phyloP scores from a whole-genome alignment of 2,329 filamentous ascomycete genomes.

The Xylariaceae sp. region DNA sequence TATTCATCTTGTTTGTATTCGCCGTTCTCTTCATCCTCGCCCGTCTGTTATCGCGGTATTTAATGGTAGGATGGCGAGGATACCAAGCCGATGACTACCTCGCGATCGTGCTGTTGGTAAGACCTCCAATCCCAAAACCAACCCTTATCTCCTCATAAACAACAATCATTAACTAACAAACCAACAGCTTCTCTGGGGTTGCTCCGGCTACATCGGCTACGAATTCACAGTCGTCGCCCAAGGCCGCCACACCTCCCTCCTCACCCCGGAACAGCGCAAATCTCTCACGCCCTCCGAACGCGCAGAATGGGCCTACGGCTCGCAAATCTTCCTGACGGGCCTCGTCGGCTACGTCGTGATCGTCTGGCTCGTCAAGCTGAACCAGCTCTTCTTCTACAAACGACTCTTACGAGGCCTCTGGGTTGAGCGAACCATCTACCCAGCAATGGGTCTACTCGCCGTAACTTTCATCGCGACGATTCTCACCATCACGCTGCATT shows the following conservation, averaged over 20 bases:
- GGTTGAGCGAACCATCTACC: slow-evolving; percentile 26
- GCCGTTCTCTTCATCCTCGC: no score
- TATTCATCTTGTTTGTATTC: no score
- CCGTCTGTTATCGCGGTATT: not conserved
- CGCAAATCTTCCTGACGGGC: slow-evolving; percentile 35
- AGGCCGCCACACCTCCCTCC: no score
- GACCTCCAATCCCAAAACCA: not conserved
- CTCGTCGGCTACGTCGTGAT: slow-evolving; percentile 33
- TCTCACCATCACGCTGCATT: not conserved
- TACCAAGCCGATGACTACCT: slow-evolving; percentile 5
- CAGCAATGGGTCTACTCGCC: no score
- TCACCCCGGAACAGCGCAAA: no score
- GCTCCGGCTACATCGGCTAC: no score
- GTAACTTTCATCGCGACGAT: not conserved
- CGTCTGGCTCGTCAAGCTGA: slow-evolving; percentile 38
- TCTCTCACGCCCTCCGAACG: no score
- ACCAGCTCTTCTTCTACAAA: slow-evolving; percentile 38
- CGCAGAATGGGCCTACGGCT: slow-evolving; percentile 23
- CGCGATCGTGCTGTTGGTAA: not conserved
- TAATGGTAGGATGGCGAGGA: not conserved
- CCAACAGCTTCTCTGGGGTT: no score
- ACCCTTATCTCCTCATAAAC: no score
- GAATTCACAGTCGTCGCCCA: no score
- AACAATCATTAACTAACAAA: no score
- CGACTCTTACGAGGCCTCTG: slow-evolving; percentile 34